Base-by-base conservation (phyloP, 371 early-diverging fungal genomes). In the Aphelidium insulamus region DNA sequence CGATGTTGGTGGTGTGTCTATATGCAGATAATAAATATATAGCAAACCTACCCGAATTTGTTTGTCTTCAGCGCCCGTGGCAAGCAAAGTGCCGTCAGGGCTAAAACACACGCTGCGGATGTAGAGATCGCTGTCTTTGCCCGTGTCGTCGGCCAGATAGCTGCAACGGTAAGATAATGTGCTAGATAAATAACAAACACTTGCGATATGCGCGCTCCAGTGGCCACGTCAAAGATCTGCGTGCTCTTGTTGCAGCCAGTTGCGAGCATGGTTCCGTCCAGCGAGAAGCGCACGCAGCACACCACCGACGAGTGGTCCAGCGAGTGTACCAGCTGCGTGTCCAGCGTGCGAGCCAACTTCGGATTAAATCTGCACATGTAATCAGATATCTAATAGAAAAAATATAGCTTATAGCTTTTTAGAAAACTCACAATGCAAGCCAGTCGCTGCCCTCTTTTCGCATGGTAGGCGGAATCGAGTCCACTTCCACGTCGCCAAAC, bases 11-110 rank as follows among this genome's bases (percentile, higher is more conserved):
- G 31, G 28, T 6, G 20, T 9, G 12, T 5, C 17, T 27, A 12
- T 7, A 14, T 26, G 18, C 18, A 11, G 4, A 37, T 18, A 5
- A 12, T 1, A 2, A 28, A 33, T 19, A 14, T 8, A 21, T 16
- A 30, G 28, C 2, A 22, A 37, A 22, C 52, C 40, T 56, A 82
- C 69, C 32, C 92, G 71, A 38, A 94, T 83, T 36, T 79, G 72
- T 40, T 75, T 83, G 51, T 97, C 97, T 52, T 95, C 92, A 10
- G 91, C 92, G 26, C 97, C 97, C 1, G 97, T 88, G 4, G 94
- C 97, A 24, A 97, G 57, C 37, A 49, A 75, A 33, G 64, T 69
- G 37, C 81, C 79, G 47, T 92, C 91, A 6, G 90, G 88, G 39
- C 86, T 85, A 45, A 97, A 97, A 54, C 84, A 84, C 20, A 95